A percentile compares a stretch with the other conserved stretches of the same genome.
Evolutionary conservation across 108 stramenopile genomes (phyloP).

Genomic region (Conticribra guillardii): DNA sequence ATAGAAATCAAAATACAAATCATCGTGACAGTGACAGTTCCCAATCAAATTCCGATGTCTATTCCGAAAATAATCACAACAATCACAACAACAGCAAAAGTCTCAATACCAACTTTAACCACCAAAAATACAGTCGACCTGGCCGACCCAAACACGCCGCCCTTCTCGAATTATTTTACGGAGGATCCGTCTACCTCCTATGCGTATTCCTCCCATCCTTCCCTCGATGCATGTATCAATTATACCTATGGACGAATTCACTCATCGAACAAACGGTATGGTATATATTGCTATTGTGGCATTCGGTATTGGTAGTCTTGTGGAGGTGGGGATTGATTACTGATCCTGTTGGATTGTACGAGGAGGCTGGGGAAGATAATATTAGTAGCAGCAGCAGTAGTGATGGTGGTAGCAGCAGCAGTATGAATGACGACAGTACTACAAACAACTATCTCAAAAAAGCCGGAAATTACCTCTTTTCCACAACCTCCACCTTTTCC

Average conservation of each 20-base stretch:
- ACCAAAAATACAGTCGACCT: constrained; percentile 30
- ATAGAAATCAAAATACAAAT: no score
- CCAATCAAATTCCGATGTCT: no score
- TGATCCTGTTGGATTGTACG: not conserved
- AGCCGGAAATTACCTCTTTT: constrained; percentile 28
- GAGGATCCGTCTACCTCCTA: constrained; percentile 23
- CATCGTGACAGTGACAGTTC: no score
- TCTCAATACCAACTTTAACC: constrained; percentile 5
- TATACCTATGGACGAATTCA: constrained; percentile 9
- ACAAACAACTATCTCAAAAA: not conserved
- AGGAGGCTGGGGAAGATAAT: not conserved
- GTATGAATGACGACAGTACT: not conserved
- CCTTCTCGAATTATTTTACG: constrained; percentile 33
- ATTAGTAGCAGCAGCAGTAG: not conserved
- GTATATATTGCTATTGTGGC: constrained; percentile 36
- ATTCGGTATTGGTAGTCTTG: constrained; percentile 18
- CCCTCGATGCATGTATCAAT: constrained; percentile 25
- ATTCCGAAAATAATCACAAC: no score
- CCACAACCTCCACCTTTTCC: constrained; percentile 25
- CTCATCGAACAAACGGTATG: constrained; percentile 25
- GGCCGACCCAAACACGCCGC: constrained; percentile 34
- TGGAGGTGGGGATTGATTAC: constrained; percentile 25
- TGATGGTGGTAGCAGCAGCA: not conserved
- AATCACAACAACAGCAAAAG: not conserved
- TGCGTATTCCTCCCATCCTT: constrained; percentile 41